Evolutionary conservation across 331 rosid genomes (phyloP).

Genomic region (Prunus yedoensis): DNA sequence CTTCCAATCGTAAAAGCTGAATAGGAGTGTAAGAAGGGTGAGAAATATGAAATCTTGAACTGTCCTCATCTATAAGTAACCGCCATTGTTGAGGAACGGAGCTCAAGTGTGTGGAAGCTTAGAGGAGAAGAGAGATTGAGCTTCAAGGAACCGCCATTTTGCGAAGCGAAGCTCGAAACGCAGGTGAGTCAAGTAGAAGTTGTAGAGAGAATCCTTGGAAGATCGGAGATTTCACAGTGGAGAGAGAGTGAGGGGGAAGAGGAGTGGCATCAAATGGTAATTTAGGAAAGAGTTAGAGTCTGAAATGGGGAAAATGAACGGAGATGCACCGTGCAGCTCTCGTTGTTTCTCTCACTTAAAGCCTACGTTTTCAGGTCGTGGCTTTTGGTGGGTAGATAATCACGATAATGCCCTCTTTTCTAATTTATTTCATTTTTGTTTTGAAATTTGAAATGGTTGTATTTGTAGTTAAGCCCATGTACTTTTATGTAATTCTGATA

Average conservation of each 20-base stretch:
- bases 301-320: slow-evolving; percentile 38
- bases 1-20: not conserved
- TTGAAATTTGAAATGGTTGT: slow-evolving; percentile 23
- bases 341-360: slow-evolving; percentile 49
- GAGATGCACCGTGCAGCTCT: slow-evolving; percentile 17
- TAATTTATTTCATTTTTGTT: not conserved
- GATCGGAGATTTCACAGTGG: slow-evolving; percentile 20
- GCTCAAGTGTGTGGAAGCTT: slow-evolving; percentile 8
- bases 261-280: slow-evolving; percentile 40
- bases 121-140: slow-evolving; percentile 5
- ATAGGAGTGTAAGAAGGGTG: not conserved
- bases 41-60: not conserved
- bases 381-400: slow-evolving; percentile 39
- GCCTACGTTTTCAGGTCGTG: slow-evolving; percentile 45
- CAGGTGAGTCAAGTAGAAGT: not conserved
- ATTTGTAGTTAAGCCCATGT: slow-evolving; percentile 22
- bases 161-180: not conserved
- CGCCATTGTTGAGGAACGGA: slow-evolving; percentile 23
- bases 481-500: not conserved
- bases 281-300: slow-evolving; percentile 28
- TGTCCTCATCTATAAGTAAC: slow-evolving; percentile 13
- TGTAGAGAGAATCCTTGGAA: not conserved
- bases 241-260: slow-evolving; percentile 18
- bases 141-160: slow-evolving; percentile 17
- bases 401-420: slow-evolving; percentile 39